Base-by-base conservation (phyloP, 176 grass and related monocot species). In the Oryza rufipogon region DNA sequence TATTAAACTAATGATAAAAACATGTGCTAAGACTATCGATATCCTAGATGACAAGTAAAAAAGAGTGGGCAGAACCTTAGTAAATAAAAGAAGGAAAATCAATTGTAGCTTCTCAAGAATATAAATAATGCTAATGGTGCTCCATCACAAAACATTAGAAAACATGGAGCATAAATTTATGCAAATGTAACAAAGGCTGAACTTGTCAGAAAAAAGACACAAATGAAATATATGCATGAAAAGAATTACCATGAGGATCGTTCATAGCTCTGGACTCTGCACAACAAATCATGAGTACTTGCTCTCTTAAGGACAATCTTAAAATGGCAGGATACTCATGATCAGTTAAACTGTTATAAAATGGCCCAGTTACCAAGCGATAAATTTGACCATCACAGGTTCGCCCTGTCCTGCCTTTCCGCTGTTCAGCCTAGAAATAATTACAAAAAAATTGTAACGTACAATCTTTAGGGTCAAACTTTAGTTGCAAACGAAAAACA, bases 361-460 rank as follows among this genome's bases (percentile, higher is more conserved):
- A 97, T 73, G 84, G 74, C 71, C 86, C 83, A 48, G 90, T 85
- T 73, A 97, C 90, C 48, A 97, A 72, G 73, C 88, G 65, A 77
- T 92, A 97, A 75, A 97, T 89, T 75, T 89, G 81, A 80, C 95
- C 92, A 73, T 97, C 88, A 86, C 95, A 97, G 66, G 95, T 97
- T 83, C 92, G 83, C 17, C 95, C 95, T 65, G 95, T 97, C 83
- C 95, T 94, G n/a, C 95, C 95, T 87, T 90, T 97, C 39, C 95
- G 70, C 87, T 97, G 92, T 46, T 97, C 90, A 83, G 92, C 86
- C 95, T 97, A 86, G 76, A 74, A 86, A 69, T 73, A 11, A 83
- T 81, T 63, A 69, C 70, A 8, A 60, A 76, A 75, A 66, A 81
- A 46, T 26, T 56, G 52, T 56, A 56, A 19, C 6, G 6, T 64